Conservation (phyloP, 148 eudicot species). For the Chenopodium quinoa region DNA sequence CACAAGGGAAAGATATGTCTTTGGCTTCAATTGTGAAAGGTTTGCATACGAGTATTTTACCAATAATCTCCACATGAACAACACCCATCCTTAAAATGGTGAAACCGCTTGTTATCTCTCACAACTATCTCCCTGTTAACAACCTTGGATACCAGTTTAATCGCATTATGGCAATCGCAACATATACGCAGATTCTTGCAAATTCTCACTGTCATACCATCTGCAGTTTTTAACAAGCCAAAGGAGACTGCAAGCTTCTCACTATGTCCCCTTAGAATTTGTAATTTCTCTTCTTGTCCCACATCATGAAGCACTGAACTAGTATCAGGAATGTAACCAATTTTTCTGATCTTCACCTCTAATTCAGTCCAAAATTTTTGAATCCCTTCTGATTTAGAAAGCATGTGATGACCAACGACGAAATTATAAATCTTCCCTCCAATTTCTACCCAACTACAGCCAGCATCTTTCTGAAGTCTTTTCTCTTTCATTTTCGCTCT, state of each 20-base stretch:
- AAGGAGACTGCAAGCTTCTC: constrained; percentile 31
- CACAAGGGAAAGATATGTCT: background rate
- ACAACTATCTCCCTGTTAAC: constrained; percentile 48
- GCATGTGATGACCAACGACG: constrained; percentile 38
- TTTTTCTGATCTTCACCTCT: constrained; percentile 33
- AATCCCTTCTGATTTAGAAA: constrained; percentile 27
- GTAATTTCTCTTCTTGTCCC: constrained; percentile 28
- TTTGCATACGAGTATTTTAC: constrained; percentile 5
- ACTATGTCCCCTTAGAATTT: constrained; percentile 25
- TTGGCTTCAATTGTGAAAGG: background rate
- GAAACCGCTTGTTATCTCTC: constrained; percentile 51
- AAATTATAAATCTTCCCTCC: constrained; percentile 45
- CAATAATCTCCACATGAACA: constrained; percentile 52
- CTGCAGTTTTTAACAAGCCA: constrained; percentile 21
- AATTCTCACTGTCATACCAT: constrained; percentile 31
- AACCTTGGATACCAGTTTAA: constrained; percentile 43
- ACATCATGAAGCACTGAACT: constrained; percentile 45
- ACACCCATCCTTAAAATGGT: constrained; percentile 41
- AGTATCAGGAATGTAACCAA: constrained; percentile 35
- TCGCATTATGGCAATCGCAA: constrained; percentile 46
- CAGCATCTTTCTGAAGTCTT: constrained; percentile 48
- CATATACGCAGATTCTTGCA: constrained; percentile 51
- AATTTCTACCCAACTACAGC: constrained; percentile 60
- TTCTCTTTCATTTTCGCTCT: constrained; percentile 47
- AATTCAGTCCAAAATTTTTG: constrained; percentile 36